Base-by-base conservation (phyloP, 352 stramenopile genomes). In the Thraustochytrium striatum region DNA sequence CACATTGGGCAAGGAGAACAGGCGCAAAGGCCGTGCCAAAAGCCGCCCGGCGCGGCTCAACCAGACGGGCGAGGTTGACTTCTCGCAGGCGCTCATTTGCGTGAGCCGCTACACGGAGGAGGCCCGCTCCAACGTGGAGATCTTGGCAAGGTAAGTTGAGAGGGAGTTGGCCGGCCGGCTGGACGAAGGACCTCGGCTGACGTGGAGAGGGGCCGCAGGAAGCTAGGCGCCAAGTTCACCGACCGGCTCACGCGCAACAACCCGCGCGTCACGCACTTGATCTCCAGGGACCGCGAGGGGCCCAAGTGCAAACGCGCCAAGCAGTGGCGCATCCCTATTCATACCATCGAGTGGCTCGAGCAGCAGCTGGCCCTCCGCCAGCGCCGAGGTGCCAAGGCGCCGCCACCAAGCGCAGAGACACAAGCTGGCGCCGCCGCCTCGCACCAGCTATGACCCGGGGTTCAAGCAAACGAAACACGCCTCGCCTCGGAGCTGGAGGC, bases 311-410 rank as follows among this genome's bases (percentile, higher is more conserved):
- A 19, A 11, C 43, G 52, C 28, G 65, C 65, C 21, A 30, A 50
- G 1, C 30, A 75, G 39, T 75, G 65, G 65, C 30, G 65, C 16
- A 75, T 75, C 2, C 65, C 65, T 21, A 41, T 75, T 2, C 68
- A 75, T 43, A 43, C 44, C 19, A 30, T 75, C 21, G 65, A 75
- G 25, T 75, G 65, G 65, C 50, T 75, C 43, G 65, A 75, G 36
- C 30, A 38, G 8, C 30, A 75, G 39, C n/a, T n/a, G n/a, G n/a
- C n/a, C n/a, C n/a, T n/a, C n/a, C n/a, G n/a, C n/a, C n/a, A n/a
- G n/a, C n/a, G n/a, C n/a, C n/a, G n/a, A n/a, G n/a, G n/a, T n/a
- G n/a, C n/a, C n/a, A n/a, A n/a, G n/a, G n/a, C n/a, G n/a, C n/a
- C n/a, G n/a, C n/a, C n/a, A n/a, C n/a, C n/a, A n/a, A n/a, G n/a